Base-by-base conservation (phyloP, 1,139 yeast genomes). In the Torulaspora globosa region DNA sequence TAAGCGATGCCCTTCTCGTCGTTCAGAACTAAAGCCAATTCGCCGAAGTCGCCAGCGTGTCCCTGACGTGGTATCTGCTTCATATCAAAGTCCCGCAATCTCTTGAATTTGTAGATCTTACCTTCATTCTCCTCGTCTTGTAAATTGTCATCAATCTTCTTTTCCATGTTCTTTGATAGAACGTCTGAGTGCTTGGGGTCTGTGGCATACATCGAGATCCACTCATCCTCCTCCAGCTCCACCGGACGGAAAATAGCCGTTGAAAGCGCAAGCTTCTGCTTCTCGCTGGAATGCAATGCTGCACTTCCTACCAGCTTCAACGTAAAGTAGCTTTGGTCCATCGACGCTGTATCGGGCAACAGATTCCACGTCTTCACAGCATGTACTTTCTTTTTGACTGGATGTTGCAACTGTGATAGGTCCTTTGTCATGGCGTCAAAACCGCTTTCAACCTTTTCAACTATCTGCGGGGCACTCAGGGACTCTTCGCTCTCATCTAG, bases 261-360 rank as follows among this genome's bases (percentile, higher is more conserved):
- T 37, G 77, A 68, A 53, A 84, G 70, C 12, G 76, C 68, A 43
- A 76, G 70, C 27, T 66, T 66, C 21, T 74, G 73, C 39, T 69
- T 67, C 36, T 70, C 68, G 45, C 72, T 69, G 48, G 71, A 65
- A 35, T 70, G 69, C 51, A 78, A 66, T 38, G 86, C 81, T 0
- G 97, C 96, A 19, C 92, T 82, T 8, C 96, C 95, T 10, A 79
- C 72, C 65, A 90, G 80, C 60, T 84, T 86, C 44, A 92, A 75
- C 23, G 84, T 74, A 58, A 82, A 71, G 62, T 78, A 87, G 48
- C 76, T 78, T 56, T 86, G 79, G 66, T 92, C 97, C 77, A 88
- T 74, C 76, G 85, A 79, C 16, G 94, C 82, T 14, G 95, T 81
- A 65, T 92, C 97, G 3, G 98, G 98, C 51, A 90, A 70, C 29